Evolutionary conservation across 148 eudicot genomes (phyloP).

Genomic region (Rhododendron ovatum): DNA sequence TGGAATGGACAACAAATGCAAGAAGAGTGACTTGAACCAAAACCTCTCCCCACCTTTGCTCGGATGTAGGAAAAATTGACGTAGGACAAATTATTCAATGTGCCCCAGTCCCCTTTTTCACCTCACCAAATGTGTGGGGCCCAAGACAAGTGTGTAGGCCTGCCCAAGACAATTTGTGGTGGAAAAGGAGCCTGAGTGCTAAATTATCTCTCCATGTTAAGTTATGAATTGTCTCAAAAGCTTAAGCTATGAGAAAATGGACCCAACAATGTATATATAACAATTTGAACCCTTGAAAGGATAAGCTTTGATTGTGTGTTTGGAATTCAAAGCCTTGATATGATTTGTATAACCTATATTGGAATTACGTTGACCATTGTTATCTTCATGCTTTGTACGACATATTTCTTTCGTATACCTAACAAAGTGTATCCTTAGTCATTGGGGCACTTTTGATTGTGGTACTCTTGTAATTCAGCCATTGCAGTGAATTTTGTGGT

Average conservation of each 20-base stretch:
- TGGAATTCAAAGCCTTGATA: neutral
- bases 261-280: neutral
- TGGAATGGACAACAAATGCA: too few species aligned
- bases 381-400: neutral
- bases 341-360: neutral
- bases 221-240: neutral
- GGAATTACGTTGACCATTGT: neutral
- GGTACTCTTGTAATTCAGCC: too few species aligned
- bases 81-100: neutral
- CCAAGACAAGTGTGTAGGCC: neutral
- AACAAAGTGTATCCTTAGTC: neutral
- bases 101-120: neutral
- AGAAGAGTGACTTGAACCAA: neutral
- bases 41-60: neutral
- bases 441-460: neutral
- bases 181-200: neutral
- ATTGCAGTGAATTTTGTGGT: neutral
- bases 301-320: neutral
- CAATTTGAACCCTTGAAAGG: neutral
- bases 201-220: neutral
- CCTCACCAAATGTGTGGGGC: neutral
- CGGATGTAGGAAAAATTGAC: neutral
- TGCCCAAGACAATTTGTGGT: neutral
- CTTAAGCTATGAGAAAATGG: neutral
- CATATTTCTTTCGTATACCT: neutral